These are phyloP conservation scores for Gossypium turneri DNA, from an alignment of 345 rosid genomes.

Conservation along the genomic window DNA sequence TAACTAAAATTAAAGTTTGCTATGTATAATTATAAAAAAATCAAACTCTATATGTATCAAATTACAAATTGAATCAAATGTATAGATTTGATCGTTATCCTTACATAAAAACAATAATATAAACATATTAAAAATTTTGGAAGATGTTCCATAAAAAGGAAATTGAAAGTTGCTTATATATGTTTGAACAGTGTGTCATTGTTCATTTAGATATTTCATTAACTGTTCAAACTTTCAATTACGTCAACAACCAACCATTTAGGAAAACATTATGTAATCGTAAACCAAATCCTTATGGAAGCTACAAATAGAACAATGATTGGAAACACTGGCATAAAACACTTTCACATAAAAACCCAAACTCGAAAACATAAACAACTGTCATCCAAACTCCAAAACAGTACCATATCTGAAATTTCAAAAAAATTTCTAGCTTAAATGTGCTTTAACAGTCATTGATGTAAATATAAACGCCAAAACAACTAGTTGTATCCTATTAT, in stretches of 20 bases:
- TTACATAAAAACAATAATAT: no score
- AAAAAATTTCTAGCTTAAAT: conserved; percentile 12
- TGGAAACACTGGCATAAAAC: neutral
- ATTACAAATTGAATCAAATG: no score
- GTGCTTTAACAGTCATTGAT: neutral
- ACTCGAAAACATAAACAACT: neutral
- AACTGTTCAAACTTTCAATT: no score
- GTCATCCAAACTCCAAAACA: conserved; percentile 1
- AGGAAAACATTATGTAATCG: neutral
- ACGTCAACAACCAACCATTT: neutral
- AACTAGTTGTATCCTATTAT: conserved; percentile 6
- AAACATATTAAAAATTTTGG: no score
- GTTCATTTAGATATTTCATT: no score
- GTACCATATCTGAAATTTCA: neutral
- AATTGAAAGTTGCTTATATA: no score
- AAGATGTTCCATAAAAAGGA: no score
- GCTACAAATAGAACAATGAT: neutral
- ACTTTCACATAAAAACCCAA: neutral
- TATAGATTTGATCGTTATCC: no score
- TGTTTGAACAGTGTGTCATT: no score
- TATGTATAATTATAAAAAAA: no score
- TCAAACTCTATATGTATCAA: no score
- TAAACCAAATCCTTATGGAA: neutral
- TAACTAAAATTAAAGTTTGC: no score
- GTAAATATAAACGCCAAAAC: neutral